Conservation (phyloP, 495 filamentous ascomycete species). For the Aspergillus homomorphus region DNA sequence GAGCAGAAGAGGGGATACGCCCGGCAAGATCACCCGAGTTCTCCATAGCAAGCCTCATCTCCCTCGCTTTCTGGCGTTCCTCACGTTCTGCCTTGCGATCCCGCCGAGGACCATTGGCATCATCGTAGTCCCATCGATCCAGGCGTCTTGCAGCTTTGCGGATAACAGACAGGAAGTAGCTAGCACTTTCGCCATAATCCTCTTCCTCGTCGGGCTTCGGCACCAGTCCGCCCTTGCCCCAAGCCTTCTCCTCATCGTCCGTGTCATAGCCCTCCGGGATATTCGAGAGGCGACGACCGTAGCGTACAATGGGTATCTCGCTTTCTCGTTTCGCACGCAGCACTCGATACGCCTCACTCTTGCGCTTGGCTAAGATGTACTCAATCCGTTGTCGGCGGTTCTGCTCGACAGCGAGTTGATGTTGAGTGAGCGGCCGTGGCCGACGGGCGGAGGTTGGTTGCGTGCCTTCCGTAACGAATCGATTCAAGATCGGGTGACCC, state of each 20-base stretch:
- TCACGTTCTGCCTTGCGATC: slow-evolving; percentile 45
- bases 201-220: slow-evolving; percentile 62
- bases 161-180: slow-evolving; percentile 67
- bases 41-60: slow-evolving; percentile 20
- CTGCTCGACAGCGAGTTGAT: slow-evolving; percentile 87
- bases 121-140: slow-evolving; percentile 65
- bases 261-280: slow-evolving; percentile 75
- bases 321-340: slow-evolving; percentile 56
- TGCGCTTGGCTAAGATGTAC: slow-evolving; percentile 75
- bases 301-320: slow-evolving; percentile 61
- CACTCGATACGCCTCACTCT: slow-evolving; percentile 57
- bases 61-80: slow-evolving; percentile 36
- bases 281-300: slow-evolving; percentile 63
- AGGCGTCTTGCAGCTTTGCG: slow-evolving; percentile 66
- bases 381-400: slow-evolving; percentile 86
- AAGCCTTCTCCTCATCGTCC: slow-evolving; percentile 63
- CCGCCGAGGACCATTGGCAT: slow-evolving; percentile 46
- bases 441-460: slow-evolving; percentile 45
- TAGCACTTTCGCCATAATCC: slow-evolving; percentile 77
- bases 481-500: slow-evolving; percentile 46
- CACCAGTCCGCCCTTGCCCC: slow-evolving; percentile 66
- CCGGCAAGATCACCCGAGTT: slow-evolving; percentile 13
- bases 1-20: slow-evolving; percentile 14
- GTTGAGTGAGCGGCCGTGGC: slow-evolving; percentile 83
- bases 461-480: slow-evolving; percentile 43